Conservation (phyloP, 176 grass and related monocot genomes). For the Themeda triandra region DNA sequence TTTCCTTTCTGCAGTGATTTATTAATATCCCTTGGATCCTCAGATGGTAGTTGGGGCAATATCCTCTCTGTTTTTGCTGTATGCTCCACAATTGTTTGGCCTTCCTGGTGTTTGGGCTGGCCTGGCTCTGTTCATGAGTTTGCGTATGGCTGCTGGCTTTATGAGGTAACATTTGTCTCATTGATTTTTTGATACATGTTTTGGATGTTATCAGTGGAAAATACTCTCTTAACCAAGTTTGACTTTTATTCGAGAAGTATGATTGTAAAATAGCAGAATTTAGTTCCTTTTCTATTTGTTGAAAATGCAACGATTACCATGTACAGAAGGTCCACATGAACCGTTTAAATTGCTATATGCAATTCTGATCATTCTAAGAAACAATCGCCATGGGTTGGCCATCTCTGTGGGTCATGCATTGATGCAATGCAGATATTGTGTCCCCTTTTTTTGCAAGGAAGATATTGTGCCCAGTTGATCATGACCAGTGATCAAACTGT, state of each 20-base stretch:
- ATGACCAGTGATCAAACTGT: not conserved
- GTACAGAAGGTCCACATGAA: not conserved
- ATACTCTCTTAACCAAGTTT: not conserved
- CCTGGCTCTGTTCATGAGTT: slow-evolving; percentile 72
- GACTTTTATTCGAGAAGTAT: slow-evolving; percentile 9
- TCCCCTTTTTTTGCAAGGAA: no score
- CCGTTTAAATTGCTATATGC: not conserved
- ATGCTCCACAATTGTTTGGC: slow-evolving; percentile 54
- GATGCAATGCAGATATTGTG: not conserved
- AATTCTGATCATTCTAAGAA: not conserved
- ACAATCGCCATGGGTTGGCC: not conserved
- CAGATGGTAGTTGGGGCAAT: slow-evolving; percentile 65
- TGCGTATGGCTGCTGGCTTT: slow-evolving; percentile 61
- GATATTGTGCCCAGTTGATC: no score
- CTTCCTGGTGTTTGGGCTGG: slow-evolving; percentile 71
- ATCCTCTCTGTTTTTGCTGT: slow-evolving; percentile 66
- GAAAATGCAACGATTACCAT: not conserved
- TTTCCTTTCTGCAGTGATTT: slow-evolving; percentile 22
- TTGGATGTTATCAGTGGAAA: not conserved
- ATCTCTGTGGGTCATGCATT: not conserved
- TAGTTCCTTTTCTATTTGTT: not conserved
- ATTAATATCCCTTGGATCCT: slow-evolving; percentile 20
- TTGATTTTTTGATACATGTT: not conserved
- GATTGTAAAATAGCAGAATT: not conserved
- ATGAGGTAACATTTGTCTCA: slow-evolving; percentile 43